A percentile compares a stretch with the other conserved stretches of the same genome.
Conservation (phyloP, 164 flowering plant species). For the Sedum album region DNA sequence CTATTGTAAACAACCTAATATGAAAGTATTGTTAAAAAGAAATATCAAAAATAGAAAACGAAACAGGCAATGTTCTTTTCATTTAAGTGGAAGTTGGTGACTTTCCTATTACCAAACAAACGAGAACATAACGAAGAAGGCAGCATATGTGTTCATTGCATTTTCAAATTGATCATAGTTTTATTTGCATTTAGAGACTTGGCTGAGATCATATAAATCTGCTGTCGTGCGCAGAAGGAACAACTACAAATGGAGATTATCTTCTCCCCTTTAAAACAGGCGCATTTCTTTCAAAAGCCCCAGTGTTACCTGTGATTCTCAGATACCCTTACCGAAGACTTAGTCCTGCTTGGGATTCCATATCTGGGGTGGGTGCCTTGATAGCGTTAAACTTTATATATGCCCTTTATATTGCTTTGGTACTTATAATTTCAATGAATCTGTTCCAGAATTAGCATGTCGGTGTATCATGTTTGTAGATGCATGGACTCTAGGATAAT, state of each 20-base stretch:
- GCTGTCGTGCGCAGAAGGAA: slow-evolving; percentile 58
- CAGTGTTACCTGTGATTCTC: slow-evolving; percentile 83
- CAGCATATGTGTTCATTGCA: not conserved
- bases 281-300: slow-evolving; percentile 72
- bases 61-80: too few species aligned
- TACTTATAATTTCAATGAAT: not conserved
- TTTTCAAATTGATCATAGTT: not conserved
- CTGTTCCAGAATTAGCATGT: not conserved
- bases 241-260: slow-evolving; percentile 90
- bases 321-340: slow-evolving; percentile 84
- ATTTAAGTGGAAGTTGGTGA: too few species aligned
- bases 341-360: slow-evolving; percentile 97
- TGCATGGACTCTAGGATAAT: not conserved
- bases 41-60: too few species aligned
- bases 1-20: too few species aligned
- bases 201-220: not conserved
- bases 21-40: too few species aligned
- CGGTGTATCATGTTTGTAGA: not conserved
- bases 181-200: not conserved
- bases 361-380: slow-evolving; percentile 67
- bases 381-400: too few species aligned
- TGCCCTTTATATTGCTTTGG: not conserved
- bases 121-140: not conserved
- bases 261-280: slow-evolving; percentile 95
- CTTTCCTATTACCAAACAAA: too few species aligned